Base-by-base conservation (phyloP, 139 green algal species). In the Coelastrella sp. region DNA sequence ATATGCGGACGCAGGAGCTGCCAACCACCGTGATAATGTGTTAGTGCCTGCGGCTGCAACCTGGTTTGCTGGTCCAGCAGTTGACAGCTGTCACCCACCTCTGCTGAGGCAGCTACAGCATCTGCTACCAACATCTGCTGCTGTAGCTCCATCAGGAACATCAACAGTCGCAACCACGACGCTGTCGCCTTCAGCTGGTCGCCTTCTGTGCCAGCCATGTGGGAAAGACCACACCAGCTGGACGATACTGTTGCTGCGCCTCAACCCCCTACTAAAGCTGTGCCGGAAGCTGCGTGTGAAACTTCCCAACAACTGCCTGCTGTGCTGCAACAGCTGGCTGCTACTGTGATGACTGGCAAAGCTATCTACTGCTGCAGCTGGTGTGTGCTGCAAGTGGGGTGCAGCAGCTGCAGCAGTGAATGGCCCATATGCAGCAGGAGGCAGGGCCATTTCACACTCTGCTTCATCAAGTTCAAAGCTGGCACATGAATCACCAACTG, bases 271-370 rank as follows among this genome's bases (percentile, higher is more conserved):
- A 73, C 22, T 89, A 20, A 89, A 73, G 23, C 84, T 83, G 73
- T 74, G 71, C 3, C 73, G 47, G 58, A 89, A 83, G 85, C 73
- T 89, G 14, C 85, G 57, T n/a, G 64, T 83, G 73, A 89, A 89
- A n/a, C 85, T 89, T 56, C 85, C 85, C 20, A 82, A 16, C 73
- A 89, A 58, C 20, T 73, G 20, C 57, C 68, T 79, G 73, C 85
- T 79, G 10, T 83, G 71, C 73, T 83, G 73, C 73, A 89, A 73
- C 20, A 89, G 85, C n/a, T 57, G 23, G 57, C 71, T 89, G 73
- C 85, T 80, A 73, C 85, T 89, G 85, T 47, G 85, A n/a, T 89
- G 85, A 47, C 73, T 83, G 20, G 85, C 85, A 61, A 83, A 89
- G 85, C 85, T 89, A 73, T 89, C 54, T 58, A 3, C 22, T 71